Percentiles rank a stretch among this genome's conserved stretches.
These are phyloP conservation scores for Phaffia australis DNA, from an alignment of 768 basidiomycete genomes.

Conservation along the genomic window DNA sequence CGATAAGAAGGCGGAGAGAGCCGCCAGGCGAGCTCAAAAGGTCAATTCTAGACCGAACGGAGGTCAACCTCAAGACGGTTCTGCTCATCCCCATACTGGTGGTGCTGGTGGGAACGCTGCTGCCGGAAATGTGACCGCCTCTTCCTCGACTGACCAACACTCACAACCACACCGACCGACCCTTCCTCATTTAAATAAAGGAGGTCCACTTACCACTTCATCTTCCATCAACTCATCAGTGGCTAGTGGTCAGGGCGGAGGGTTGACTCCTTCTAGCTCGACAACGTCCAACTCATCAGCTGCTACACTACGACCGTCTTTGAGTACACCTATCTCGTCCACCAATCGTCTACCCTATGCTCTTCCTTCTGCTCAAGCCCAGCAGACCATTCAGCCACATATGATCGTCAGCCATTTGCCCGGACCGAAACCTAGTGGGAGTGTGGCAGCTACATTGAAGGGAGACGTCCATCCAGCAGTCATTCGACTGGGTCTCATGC, in stretches of 20 bases:
- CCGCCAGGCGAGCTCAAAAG: conserved; percentile 21
- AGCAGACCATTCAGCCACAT: conserved; percentile 16
- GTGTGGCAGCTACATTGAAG: conserved; percentile 39
- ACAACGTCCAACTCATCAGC: neutral
- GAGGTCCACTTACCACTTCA: neutral
- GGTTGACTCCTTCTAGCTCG: too few relatives aligned
- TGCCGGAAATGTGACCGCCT: neutral
- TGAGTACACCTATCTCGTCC: neutral
- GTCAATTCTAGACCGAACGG: conserved; percentile 6
- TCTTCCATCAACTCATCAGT: conserved; percentile 2
- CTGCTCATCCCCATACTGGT: conserved; percentile 6
- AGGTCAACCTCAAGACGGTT: conserved; percentile 9
- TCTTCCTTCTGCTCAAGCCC: neutral
- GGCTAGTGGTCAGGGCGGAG: too few relatives aligned
- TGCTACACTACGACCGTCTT: neutral
- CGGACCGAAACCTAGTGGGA: conserved; percentile 11
- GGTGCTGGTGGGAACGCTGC: neutral
- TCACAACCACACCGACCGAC: conserved; percentile 2
- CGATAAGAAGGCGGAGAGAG: conserved; percentile 25
- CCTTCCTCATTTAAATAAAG: conserved; percentile 2
- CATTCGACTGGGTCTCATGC: conserved; percentile 72
- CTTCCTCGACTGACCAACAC: neutral
- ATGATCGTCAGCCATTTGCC: conserved; percentile 22
- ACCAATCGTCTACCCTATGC: neutral
- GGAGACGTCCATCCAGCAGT: conserved; percentile 86